Base-by-base conservation (phyloP, 768 basidiomycete species). In the Leccinum longicurvipes region DNA sequence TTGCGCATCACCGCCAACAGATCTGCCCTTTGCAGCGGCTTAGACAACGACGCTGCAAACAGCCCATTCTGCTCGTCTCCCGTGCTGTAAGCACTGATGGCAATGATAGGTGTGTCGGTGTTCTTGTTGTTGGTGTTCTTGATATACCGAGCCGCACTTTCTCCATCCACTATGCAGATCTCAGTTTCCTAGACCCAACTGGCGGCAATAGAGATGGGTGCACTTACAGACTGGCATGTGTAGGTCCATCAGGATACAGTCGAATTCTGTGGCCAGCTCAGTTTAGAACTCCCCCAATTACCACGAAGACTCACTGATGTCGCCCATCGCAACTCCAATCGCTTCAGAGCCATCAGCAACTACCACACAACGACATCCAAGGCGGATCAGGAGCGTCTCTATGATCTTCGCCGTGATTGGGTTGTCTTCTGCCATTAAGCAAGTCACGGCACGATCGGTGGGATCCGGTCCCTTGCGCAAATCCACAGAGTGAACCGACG, bases 381-480 rank as follows among this genome's bases (percentile, higher is more conserved):
- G 82, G 32, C 95, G 86, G 58, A 92, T 89, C 47, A 99, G 82
- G 45, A 98, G 73, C 2, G 95, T 98, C 72, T 98, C 94, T 48
- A 98, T 87, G 48, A 99, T 98, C 77, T 98, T 98, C 29, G 91
- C 91, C 0, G 94, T 96, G 60, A 98, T 98, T 2, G 97, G 97
- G 66, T 99, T 98, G 64, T 98, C 94, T 71, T 98, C 97, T 1
- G 96, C 97, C 32, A 99, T 80, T 25, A 99, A 72, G 66, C 93
- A 94, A 39, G 94, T 97, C 52, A 98, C 87, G n/a, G 88, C 86
- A 39, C 92, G 84, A 68, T 95, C 93, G 55, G 72, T 81, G n/a
- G 82, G 85, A 67, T 92, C 90, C 4, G 86, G 85, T 1, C 81
- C 85, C 72, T 84, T 84, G 69, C 82, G 82, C 69, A 91, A 69